phyloP scores from a whole-genome alignment of 345 rosid genomes.

The Populus simonii region DNA sequence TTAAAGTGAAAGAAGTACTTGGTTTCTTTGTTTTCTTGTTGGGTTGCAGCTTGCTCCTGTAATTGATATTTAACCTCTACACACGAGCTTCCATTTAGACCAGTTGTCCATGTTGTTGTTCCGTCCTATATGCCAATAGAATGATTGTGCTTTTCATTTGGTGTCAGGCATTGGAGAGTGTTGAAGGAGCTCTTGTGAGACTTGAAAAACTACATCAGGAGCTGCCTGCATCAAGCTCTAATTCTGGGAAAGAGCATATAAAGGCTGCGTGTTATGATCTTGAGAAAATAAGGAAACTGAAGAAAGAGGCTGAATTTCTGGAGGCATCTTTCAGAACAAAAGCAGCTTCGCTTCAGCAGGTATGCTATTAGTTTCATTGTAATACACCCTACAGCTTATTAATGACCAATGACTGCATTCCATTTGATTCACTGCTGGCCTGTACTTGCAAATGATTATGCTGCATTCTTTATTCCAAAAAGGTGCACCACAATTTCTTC shows the following conservation, averaged over 20 bases:
- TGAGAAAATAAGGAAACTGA: slow-evolving; percentile 90
- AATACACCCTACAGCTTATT: background rate
- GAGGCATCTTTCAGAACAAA: slow-evolving; percentile 97
- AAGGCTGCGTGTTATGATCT: slow-evolving; percentile 97
- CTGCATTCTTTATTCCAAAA: background rate
- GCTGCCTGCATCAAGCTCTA: slow-evolving; percentile 69
- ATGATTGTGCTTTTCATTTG: slow-evolving; percentile 12
- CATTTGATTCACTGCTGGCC: background rate
- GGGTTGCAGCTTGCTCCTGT: background rate
- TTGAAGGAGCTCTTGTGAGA: slow-evolving; percentile 78
- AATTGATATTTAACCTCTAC: slow-evolving; percentile 7
- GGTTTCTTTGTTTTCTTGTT: background rate
- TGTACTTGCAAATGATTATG: background rate
- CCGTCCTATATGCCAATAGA: background rate
- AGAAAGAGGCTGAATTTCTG: slow-evolving; percentile 96
- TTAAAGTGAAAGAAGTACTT: background rate
- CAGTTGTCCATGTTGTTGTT: background rate
- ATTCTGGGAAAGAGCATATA: slow-evolving; percentile 78
- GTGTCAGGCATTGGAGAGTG: slow-evolving; percentile 83
- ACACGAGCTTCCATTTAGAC: background rate
- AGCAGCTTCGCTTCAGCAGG: slow-evolving; percentile 84
- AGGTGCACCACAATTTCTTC: background rate
- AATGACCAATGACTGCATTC: background rate
- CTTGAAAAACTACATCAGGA: slow-evolving; percentile 80
- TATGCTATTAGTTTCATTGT: slow-evolving; percentile 20